phyloP scores from a whole-genome alignment of 1,139 yeast species.

The Hyphopichia fennica region DNA sequence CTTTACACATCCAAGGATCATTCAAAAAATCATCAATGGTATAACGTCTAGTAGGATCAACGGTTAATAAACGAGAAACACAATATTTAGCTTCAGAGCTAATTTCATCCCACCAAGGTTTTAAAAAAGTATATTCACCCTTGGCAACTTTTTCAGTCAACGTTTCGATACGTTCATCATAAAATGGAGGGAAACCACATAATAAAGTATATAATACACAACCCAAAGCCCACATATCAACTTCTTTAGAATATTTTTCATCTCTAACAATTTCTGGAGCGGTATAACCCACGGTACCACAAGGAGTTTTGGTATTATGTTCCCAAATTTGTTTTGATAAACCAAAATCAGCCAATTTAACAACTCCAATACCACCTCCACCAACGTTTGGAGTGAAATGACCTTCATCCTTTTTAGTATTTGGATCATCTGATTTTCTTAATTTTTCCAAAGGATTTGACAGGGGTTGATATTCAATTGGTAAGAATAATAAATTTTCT shows the following conservation, averaged over 20 bases:
- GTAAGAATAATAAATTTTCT: conserved; percentile 55
- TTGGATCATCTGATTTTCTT: conserved; percentile 48
- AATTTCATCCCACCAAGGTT: conserved; percentile 69
- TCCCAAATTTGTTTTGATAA: conserved; percentile 76
- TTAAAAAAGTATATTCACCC: conserved; percentile 56
- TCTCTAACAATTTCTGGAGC: conserved; percentile 64
- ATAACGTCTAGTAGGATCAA: conserved; percentile 76
- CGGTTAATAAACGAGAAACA: conserved; percentile 74
- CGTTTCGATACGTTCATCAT: conserved; percentile 56
- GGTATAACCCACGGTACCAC: conserved; percentile 65
- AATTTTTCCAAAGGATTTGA: conserved; percentile 37
- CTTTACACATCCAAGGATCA: conserved; percentile 74
- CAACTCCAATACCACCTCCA: conserved; percentile 84
- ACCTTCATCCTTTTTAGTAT: conserved; percentile 53
- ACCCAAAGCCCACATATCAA: conserved; percentile 66
- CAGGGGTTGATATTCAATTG: conserved; percentile 55
- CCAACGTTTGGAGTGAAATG: conserved; percentile 63
- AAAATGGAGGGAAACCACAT: conserved; percentile 65
- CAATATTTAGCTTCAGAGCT: conserved; percentile 58
- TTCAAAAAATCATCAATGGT: conserved; percentile 73
- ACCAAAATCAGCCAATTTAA: conserved; percentile 92
- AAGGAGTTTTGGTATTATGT: conserved; percentile 60
- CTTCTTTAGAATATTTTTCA: conserved; percentile 58
- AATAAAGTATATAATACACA: conserved; percentile 60
- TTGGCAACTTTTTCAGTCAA: conserved; percentile 59